A percentile compares a stretch with the other conserved stretches of the same genome.
These are phyloP conservation scores for Nectriaceae sp. DNA, from an alignment of 2,329 filamentous ascomycete genomes.

Conservation along the genomic window DNA sequence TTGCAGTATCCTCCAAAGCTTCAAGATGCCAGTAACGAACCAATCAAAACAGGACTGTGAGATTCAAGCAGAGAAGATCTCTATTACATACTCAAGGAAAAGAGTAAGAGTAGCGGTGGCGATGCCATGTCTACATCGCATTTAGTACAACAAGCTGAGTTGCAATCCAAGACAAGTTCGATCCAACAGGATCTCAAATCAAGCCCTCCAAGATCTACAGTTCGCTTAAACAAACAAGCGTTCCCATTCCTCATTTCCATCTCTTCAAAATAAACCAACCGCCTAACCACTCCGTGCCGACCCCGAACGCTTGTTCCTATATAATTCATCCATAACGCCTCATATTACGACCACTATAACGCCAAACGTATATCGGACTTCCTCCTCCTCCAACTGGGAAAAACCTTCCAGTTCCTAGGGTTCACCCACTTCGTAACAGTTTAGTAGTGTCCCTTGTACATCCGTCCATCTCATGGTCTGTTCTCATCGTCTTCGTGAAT, in stretches of 20 bases:
- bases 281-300: no score
- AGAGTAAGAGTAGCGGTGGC: slow-evolving; percentile 5
- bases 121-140: slow-evolving; percentile 8
- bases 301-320: background rate
- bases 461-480: slow-evolving; percentile 15
- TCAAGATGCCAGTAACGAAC: no score
- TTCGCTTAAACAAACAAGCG: background rate
- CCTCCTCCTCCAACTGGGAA: background rate
- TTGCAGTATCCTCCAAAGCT: no score
- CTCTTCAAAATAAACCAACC: background rate
- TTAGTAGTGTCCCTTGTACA: slow-evolving; percentile 1
- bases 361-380: slow-evolving; percentile 4
- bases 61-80: background rate
- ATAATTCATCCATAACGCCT: slow-evolving; percentile 5
- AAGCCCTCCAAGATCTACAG: background rate
- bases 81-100: background rate
- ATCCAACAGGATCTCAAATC: background rate
- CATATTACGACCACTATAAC: slow-evolving; percentile 6
- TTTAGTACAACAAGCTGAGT: slow-evolving; percentile 14
- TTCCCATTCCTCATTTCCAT: background rate
- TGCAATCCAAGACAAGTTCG: background rate
- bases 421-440: no score
- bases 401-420: no score
- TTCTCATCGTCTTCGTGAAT: slow-evolving; percentile 44
- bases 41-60: no score